Conservation (phyloP, 1,284 basidiomycete species). For the Cerioporus squamosus region DNA sequence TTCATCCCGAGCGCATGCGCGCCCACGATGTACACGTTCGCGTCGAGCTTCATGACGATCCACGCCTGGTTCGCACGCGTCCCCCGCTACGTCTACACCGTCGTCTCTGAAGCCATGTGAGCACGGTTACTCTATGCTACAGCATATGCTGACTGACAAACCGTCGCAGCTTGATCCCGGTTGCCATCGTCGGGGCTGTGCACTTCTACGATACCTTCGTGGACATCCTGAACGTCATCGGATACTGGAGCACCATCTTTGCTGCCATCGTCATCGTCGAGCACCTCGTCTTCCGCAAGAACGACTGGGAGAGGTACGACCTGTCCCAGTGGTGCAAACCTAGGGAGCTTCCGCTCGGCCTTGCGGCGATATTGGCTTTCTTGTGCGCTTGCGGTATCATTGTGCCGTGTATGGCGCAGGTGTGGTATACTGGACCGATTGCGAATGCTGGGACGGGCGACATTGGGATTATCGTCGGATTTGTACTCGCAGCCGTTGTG, state of each 20-base stretch:
- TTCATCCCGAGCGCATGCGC: conserved; percentile 62
- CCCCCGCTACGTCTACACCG: conserved; percentile 75
- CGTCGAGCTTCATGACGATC: conserved; percentile 73
- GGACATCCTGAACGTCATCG: conserved; percentile 60
- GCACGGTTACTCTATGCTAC: neutral
- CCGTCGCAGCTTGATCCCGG: conserved; percentile 52
- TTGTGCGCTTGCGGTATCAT: conserved; percentile 52
- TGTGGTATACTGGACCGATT: conserved; percentile 58
- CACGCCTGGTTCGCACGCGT: conserved; percentile 57
- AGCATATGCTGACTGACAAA: no score
- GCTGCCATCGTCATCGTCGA: conserved; percentile 58
- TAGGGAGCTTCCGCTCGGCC: conserved; percentile 44
- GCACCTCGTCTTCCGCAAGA: conserved; percentile 58
- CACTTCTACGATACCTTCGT: conserved; percentile 62
- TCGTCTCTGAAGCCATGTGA: conserved; percentile 75
- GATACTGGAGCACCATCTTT: conserved; percentile 64
- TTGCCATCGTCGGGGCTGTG: conserved; percentile 63
- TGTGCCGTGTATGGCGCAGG: conserved; percentile 64
- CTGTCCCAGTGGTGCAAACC: conserved; percentile 46
- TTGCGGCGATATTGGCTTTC: conserved; percentile 57
- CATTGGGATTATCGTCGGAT: conserved; percentile 57
- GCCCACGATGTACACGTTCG: conserved; percentile 81
- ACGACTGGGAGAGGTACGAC: conserved; percentile 39
- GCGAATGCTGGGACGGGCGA: conserved; percentile 55
- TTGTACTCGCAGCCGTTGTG: conserved; percentile 42